phyloP scores from a whole-genome alignment of 176 grass and related monocot species.

The Oryza meyeriana region DNA sequence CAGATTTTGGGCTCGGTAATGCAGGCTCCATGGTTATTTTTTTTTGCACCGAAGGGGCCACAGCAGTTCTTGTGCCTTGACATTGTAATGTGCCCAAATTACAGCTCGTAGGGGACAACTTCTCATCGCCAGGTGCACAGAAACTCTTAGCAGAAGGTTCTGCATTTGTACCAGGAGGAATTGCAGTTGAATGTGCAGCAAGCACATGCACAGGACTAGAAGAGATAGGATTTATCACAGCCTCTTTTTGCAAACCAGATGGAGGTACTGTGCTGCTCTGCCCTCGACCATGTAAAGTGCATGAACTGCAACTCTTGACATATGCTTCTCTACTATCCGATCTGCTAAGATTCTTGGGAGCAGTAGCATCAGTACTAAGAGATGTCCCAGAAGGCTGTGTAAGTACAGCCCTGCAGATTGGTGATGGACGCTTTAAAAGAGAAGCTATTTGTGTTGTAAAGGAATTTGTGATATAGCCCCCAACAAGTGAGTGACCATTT shows the following conservation, averaged over 20 bases:
- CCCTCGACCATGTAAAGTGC: background rate
- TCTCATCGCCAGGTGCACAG: background rate
- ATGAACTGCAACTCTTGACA: background rate
- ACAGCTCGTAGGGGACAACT: background rate
- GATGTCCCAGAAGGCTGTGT: background rate
- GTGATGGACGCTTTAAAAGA: slow-evolving; percentile 7
- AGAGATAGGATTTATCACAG: slow-evolving; percentile 7
- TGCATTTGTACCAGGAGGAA: slow-evolving; percentile 17
- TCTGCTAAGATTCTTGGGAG: slow-evolving; percentile 3
- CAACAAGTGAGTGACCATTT: background rate
- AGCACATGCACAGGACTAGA: slow-evolving; percentile 21
- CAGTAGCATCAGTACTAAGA: background rate
- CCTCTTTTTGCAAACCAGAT: slow-evolving; percentile 6
- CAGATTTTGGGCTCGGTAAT: slow-evolving; percentile 28
- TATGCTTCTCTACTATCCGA: background rate
- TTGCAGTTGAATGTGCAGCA: slow-evolving; percentile 21
- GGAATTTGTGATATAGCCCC: background rate
- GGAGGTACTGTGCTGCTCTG: background rate
- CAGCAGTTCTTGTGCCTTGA: background rate
- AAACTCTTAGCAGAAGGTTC: slow-evolving; percentile 2
- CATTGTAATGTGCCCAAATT: background rate
- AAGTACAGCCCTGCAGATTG: background rate
- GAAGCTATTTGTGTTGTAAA: background rate
- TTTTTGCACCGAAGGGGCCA: slow-evolving; percentile 8
- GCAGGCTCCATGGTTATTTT: background rate